Percentiles rank a stretch among this genome's conserved stretches.
Evolutionary conservation across 2,329 filamentous ascomycete genomes (phyloP).

Genomic region (Cercospora sp.): DNA sequence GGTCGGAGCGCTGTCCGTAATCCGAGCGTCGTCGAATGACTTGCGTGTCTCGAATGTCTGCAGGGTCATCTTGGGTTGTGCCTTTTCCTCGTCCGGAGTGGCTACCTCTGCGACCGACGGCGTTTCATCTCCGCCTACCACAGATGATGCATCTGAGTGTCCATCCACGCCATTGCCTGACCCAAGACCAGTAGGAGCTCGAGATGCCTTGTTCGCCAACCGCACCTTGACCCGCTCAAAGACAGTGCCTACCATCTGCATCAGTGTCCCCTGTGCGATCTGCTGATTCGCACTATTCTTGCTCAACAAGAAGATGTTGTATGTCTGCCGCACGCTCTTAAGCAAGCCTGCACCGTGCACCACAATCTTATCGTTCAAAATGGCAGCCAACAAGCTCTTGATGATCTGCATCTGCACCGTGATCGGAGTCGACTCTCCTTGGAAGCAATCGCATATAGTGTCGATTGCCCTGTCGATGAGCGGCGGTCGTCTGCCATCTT

Average conservation of each 20-base stretch:
- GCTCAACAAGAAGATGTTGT: slow-evolving; percentile 97
- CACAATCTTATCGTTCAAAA: slow-evolving; percentile 97
- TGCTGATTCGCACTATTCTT: slow-evolving; percentile 94
- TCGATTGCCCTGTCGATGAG: slow-evolving; percentile 97
- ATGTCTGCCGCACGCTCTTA: slow-evolving; percentile 95
- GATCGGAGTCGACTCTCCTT: slow-evolving; percentile 86
- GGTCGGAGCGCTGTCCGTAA: slow-evolving; percentile 67
- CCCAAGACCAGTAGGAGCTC: slow-evolving; percentile 53
- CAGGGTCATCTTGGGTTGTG: slow-evolving; percentile 61
- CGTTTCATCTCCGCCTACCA: slow-evolving; percentile 30
- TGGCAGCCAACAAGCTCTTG: slow-evolving; percentile 91
- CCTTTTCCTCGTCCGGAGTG: slow-evolving; percentile 46
- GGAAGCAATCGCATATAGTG: slow-evolving; percentile 98
- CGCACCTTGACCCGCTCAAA: slow-evolving; percentile 91
- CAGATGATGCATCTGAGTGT: slow-evolving; percentile 34
- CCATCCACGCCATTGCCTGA: slow-evolving; percentile 37
- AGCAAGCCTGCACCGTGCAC: slow-evolving; percentile 94
- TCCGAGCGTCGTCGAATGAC: slow-evolving; percentile 63
- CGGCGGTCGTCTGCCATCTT: slow-evolving; percentile 52
- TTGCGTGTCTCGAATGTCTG: slow-evolving; percentile 69
- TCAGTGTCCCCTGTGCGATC: slow-evolving; percentile 92
- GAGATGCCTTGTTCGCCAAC: slow-evolving; percentile 81
- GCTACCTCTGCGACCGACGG: slow-evolving; percentile 39
- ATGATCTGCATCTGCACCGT: slow-evolving; percentile 98
- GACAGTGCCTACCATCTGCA: slow-evolving; percentile 97